Base-by-base conservation (phyloP, 257 asterid species). In the Capsicum baccatum region DNA sequence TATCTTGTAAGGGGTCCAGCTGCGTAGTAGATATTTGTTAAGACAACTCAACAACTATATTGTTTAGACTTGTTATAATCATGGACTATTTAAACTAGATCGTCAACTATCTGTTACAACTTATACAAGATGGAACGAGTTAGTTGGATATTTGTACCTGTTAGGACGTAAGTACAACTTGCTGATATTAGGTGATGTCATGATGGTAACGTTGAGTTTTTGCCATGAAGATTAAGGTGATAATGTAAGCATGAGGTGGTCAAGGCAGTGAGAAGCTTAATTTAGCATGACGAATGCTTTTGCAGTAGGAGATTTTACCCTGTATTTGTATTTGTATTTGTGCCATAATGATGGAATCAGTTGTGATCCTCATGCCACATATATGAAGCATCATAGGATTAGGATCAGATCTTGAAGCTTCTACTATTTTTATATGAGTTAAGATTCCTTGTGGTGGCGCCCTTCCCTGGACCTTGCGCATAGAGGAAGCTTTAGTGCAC, bases 41-140 rank as follows among this genome's bases (percentile, higher is more conserved):
- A 33, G 76, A 67, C 50, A 67, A 67, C 76, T 67, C 76, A 13
- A 67, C 76, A 3, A 35, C 76, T 35, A 35, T 67, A 35, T 67
- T 67, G 50, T 50, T 67, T 67, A 35, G 76, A 11, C 21, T 67
- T 66, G 37, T 66, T 37, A 67, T 67, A 39, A 35, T 37, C 76
- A 37, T 37, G 50, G 76, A 67, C 19, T 35, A 15, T 35, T 67
- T 37, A 67, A 67, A 37, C 10, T 67, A 6, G 19, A 67, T 67
- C 19, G 3, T 67, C 69, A 64, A 64, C 5, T 33, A 64, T 26
- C 3, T 64, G 71, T 64, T 33, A 26, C 71, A 64, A 64, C 44
- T 26, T 5, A 33, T 64, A 64, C 71, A 33, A 33, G 44, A 33
- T 11, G 71, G 71, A 64, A 64, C 14, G 33, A 26, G 6, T 12